These are phyloP conservation scores for Guyanaporus albipodus DNA, from an alignment of 768 basidiomycete genomes.

Conservation along the genomic window DNA sequence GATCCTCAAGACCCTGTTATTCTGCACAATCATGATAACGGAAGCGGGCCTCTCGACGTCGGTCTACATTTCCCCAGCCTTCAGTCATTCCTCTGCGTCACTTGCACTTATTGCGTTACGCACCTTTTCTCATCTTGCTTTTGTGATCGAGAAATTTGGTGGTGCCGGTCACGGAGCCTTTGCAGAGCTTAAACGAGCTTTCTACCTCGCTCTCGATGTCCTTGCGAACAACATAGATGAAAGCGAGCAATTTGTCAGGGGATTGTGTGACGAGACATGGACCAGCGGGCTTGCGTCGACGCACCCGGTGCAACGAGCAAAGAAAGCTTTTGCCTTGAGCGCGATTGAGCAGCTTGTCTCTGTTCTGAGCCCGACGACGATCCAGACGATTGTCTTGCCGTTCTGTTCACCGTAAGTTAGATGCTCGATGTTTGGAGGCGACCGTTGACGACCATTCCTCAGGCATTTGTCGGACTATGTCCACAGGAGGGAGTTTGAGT, in stretches of 20 bases:
- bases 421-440: not conserved
- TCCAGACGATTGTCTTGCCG: conserved; percentile 54
- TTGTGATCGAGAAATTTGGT: conserved; percentile 78
- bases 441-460: not conserved
- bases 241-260: conserved; percentile 37
- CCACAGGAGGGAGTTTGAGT: conserved; percentile 79
- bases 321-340: conserved; percentile 62
- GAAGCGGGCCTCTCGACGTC: conserved; percentile 56
- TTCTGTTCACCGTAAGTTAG: conserved; percentile 61
- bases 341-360: conserved; percentile 77
- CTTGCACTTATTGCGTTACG: conserved; percentile 54
- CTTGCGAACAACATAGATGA: conserved; percentile 42
- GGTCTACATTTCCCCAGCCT: conserved; percentile 46
- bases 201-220: conserved; percentile 76
- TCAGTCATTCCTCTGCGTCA: conserved; percentile 37
- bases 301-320: conserved; percentile 31
- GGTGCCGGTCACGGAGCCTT: conserved; percentile 57
- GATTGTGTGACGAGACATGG: conserved; percentile 32
- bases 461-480: conserved; percentile 57
- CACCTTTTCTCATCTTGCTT: conserved; percentile 64
- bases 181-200: conserved; percentile 65
- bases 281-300: conserved; percentile 20
- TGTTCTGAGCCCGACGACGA: conserved; percentile 47
- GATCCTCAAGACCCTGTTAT: conserved; percentile 71
- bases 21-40: conserved; percentile 64